phyloP scores from a whole-genome alignment of 495 filamentous ascomycete genomes.

The Talaromyces adpressus region DNA sequence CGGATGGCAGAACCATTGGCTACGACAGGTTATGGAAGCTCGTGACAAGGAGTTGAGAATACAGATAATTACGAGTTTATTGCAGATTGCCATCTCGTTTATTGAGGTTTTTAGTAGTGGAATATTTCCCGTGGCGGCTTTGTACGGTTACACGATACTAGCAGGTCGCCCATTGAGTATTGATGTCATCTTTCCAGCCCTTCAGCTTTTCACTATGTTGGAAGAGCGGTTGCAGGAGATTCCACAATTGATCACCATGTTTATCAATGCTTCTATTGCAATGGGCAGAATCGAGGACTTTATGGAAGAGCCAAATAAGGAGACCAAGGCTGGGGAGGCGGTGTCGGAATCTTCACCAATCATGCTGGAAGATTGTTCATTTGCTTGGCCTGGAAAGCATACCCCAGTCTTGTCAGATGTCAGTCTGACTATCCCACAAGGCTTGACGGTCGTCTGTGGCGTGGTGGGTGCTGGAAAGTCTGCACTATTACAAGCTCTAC shows the following conservation, averaged over 20 bases:
- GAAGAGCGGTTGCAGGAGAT: conserved; percentile 63
- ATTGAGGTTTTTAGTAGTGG: conserved; percentile 59
- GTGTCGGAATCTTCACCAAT: conserved; percentile 25
- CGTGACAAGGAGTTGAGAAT: conserved; percentile 60
- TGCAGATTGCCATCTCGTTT: conserved; percentile 49
- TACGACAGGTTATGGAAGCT: conserved; percentile 61
- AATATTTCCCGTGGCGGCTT: conserved; percentile 69
- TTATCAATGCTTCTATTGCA: conserved; percentile 69
- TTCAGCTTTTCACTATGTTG: conserved; percentile 70
- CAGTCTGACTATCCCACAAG: conserved; percentile 50
- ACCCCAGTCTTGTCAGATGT: conserved; percentile 57
- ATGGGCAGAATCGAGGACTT: conserved; percentile 74
- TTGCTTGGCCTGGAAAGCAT: conserved; percentile 65
- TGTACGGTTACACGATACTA: conserved; percentile 69
- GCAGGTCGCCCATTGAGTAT: conserved; percentile 58
- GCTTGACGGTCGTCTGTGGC: conserved; percentile 62
- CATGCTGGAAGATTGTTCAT: conserved; percentile 55
- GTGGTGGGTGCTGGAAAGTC: conserved; percentile 78
- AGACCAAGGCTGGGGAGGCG: conserved; percentile 28
- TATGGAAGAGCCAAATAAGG: conserved; percentile 77
- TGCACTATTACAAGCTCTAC: conserved; percentile 66
- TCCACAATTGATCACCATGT: conserved; percentile 58
- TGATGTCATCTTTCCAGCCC: conserved; percentile 74
- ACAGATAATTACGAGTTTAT: conserved; percentile 57
- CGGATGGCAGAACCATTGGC: conserved; percentile 78